Evolutionary conservation across 805 yeast species (phyloP).

Genomic region (Dipodascus albidus): DNA sequence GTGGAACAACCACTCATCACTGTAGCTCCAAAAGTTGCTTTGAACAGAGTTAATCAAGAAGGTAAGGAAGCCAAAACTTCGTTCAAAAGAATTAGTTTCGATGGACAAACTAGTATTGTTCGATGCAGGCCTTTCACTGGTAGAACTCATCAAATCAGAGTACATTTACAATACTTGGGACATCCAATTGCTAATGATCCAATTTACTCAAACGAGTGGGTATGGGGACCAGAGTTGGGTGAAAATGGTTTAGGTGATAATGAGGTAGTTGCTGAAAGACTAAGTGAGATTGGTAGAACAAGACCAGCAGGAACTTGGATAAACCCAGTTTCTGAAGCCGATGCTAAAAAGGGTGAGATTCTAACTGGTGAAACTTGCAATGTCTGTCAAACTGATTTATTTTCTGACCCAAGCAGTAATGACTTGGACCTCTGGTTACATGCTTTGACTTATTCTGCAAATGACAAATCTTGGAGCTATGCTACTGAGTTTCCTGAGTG

Average conservation of each 20-base stretch:
- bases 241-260: conserved; percentile 42
- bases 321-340: conserved; percentile 26
- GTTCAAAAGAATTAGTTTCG: conserved; percentile 58
- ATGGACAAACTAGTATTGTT: conserved; percentile 60
- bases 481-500: conserved; percentile 70
- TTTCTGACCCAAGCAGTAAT: conserved; percentile 80
- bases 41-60: conserved; percentile 47
- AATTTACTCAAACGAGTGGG: conserved; percentile 59
- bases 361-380: conserved; percentile 48
- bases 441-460: conserved; percentile 58
- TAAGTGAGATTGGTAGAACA: conserved; percentile 64
- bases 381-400: conserved; percentile 57
- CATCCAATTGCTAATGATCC: conserved; percentile 91
- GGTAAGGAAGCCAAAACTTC: conserved; percentile 67
- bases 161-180: conserved; percentile 84
- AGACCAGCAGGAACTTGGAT: conserved; percentile 53
- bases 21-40: conserved; percentile 59
- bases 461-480: conserved; percentile 48
- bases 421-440: conserved; percentile 87
- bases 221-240: conserved; percentile 78
- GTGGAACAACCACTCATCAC: conserved; percentile 64
- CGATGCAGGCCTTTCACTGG: conserved; percentile 84
- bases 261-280: conserved; percentile 33
- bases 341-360: conserved; percentile 46
- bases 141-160: conserved; percentile 90